phyloP scores from a whole-genome alignment of 2,329 filamentous ascomycete species.

The Chaetothyriales sp. region DNA sequence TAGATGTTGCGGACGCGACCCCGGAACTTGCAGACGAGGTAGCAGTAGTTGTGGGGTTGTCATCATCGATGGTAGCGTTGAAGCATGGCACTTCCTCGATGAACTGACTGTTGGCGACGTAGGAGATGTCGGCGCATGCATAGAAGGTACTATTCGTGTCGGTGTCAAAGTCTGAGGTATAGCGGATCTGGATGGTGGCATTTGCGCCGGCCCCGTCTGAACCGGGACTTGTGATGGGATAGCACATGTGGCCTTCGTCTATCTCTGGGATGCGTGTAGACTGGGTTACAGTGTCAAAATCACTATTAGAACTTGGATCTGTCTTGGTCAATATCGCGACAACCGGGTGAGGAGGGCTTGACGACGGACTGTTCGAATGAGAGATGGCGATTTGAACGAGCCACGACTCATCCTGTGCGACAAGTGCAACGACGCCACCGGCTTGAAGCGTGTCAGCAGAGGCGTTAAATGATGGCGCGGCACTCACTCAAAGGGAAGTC shows the following conservation, averaged over 20 bases:
- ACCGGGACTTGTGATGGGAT: slow-evolving; percentile 27
- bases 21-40: slow-evolving; percentile 9
- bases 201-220: slow-evolving; percentile 25
- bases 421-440: slow-evolving; percentile 47
- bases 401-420: slow-evolving; percentile 45
- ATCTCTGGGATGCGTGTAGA: slow-evolving; percentile 26
- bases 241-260: slow-evolving; percentile 33
- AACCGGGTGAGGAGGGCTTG: not conserved
- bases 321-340: not conserved
- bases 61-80: slow-evolving; percentile 27
- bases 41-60: slow-evolving; percentile 1
- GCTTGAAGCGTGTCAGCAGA: not conserved
- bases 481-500: slow-evolving; percentile 42
- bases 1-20: slow-evolving; percentile 15
- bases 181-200: slow-evolving; percentile 34
- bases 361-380: not conserved
- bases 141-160: slow-evolving; percentile 33
- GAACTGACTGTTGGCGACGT: slow-evolving; percentile 29
- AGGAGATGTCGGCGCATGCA: slow-evolving; percentile 35
- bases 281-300: slow-evolving; percentile 27
- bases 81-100: slow-evolving; percentile 32
- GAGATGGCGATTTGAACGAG: slow-evolving; percentile 23
- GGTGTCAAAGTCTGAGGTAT: slow-evolving; percentile 29
- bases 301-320: slow-evolving; percentile 29
- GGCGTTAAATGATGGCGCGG: slow-evolving; percentile 32